Conservation (phyloP, 441 rosid genomes). For the Raphanus hybrid region DNA sequence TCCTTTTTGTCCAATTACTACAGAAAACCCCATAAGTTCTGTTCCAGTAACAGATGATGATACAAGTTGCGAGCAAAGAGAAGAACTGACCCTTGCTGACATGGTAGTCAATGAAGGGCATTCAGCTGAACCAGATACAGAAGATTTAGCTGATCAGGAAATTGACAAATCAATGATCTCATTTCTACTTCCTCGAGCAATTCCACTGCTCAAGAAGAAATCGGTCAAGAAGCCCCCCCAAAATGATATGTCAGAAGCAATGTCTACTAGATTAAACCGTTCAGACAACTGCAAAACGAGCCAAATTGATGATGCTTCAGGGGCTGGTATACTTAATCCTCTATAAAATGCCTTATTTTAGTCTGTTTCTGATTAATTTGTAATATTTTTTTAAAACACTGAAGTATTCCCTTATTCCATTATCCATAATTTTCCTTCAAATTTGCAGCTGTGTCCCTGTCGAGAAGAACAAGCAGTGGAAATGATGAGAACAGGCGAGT, state of each 20-base stretch:
- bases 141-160: slow-evolving; percentile 60
- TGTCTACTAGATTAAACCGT: slow-evolving; percentile 32
- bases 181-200: slow-evolving; percentile 86
- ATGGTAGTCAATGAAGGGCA: slow-evolving; percentile 45
- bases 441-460: slow-evolving; percentile 44
- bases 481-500: slow-evolving; percentile 37
- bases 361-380: background rate
- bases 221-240: slow-evolving; percentile 53
- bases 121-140: slow-evolving; percentile 47
- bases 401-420: slow-evolving; percentile 17
- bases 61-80: slow-evolving; percentile 36
- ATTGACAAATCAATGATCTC: slow-evolving; percentile 78
- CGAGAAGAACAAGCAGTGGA: slow-evolving; percentile 37
- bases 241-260: slow-evolving; percentile 33
- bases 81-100: slow-evolving; percentile 43
- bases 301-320: slow-evolving; percentile 40
- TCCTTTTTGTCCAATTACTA: slow-evolving; percentile 27
- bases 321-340: slow-evolving; percentile 40
- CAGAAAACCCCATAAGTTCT: slow-evolving; percentile 49
- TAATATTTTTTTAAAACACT: background rate
- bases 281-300: slow-evolving; percentile 40
- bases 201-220: slow-evolving; percentile 70
- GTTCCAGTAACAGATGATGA: slow-evolving; percentile 38
- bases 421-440: slow-evolving; percentile 30
- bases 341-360: slow-evolving; percentile 23